Conservation (phyloP, 1,284 basidiomycete species). For the Ustilago nuda region DNA sequence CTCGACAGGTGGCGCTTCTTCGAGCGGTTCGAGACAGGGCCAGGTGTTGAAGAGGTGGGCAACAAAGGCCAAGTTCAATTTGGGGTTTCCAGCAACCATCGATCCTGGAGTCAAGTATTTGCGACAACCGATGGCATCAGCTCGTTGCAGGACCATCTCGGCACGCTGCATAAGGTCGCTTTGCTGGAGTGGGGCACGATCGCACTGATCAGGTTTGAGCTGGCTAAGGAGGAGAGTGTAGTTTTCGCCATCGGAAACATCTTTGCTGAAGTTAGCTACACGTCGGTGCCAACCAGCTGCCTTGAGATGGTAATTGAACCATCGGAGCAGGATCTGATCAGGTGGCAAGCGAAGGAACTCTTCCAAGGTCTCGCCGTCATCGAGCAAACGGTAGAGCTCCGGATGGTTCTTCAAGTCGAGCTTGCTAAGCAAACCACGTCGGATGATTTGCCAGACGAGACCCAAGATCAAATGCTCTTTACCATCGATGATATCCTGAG, state of each 20-base stretch:
- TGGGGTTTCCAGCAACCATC: constrained; percentile 93
- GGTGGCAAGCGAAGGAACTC: constrained; percentile 92
- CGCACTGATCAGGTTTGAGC: constrained; percentile 87
- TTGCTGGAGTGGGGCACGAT: constrained; percentile 90
- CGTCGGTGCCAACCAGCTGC: constrained; percentile 81
- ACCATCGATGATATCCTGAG: constrained; percentile 90
- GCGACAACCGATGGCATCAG: constrained; percentile 90
- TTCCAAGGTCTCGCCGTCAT: constrained; percentile 96
- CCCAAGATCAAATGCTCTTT: constrained; percentile 98
- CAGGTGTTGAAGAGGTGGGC: constrained; percentile 98
- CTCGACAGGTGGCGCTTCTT: constrained; percentile 79
- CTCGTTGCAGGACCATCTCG: constrained; percentile 91
- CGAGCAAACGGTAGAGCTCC: constrained; percentile 92
- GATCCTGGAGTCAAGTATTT: constrained; percentile 94
- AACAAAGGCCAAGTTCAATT: constrained; percentile 97
- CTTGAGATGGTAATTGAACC: constrained; percentile 99
- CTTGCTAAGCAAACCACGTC: constrained; percentile 89
- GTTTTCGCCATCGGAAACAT: constrained; percentile 95
- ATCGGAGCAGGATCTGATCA: constrained; percentile 93
- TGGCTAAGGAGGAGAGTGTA: constrained; percentile 96
- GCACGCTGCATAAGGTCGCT: constrained; percentile 83
- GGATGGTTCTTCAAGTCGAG: constrained; percentile 99
- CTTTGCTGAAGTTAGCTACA: constrained; percentile 96
- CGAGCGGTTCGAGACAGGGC: constrained; percentile 80
- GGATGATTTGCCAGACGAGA: constrained; percentile 98